Evolutionary conservation across 1,284 basidiomycete species (phyloP), one percentile per base, ranked within the genome.

Genomic region (Bondarzewia mesenterica): DNA sequence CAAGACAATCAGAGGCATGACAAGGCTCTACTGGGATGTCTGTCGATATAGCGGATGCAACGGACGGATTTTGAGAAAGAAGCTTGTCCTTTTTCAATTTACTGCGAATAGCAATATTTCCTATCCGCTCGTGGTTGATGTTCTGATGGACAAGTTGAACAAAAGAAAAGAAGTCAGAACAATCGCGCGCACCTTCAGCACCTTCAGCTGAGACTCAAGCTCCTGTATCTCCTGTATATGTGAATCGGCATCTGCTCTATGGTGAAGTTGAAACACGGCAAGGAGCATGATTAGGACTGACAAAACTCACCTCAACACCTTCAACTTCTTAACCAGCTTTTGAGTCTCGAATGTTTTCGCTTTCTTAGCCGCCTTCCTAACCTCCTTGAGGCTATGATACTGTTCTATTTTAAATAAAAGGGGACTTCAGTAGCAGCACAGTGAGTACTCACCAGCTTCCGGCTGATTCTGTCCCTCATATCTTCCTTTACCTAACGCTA

Each of bases 321-420:
- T 93, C 50, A 94, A 68, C 67, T 82, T 86, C 71, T 93, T 93
- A 47, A 94, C 78, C 14, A 87, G 65, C 60, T 87, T 89, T 64
- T 88, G 89, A 0, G 81, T 77, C 67, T 96, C 93, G 55, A 90
- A 90, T 0, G 78, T 71, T 63, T 83, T 89, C 7, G 85, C 82
- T 62, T 86, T 91, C 70, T 92, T 96, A 43, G 81, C 77, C 4
- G 82, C 78, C 57, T 83, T 85, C 49, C 71, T 71, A 16, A 86
- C 72, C 54, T 86, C 78, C 60, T 75, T 82, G 46, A 83, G 58
- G 53, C 76, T 74, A 57, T 88, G 85, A 60, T 50, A 50, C 53
- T 49, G 32, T 43, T 23, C 39, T 36, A n/a, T n/a, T n/a, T n/a
- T n/a, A n/a, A 20, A 15, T 12, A 25, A 27, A 21, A 35, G 14